phyloP scores from a whole-genome alignment of 148 eudicot genomes.

The Pharnaceum exiguum region DNA sequence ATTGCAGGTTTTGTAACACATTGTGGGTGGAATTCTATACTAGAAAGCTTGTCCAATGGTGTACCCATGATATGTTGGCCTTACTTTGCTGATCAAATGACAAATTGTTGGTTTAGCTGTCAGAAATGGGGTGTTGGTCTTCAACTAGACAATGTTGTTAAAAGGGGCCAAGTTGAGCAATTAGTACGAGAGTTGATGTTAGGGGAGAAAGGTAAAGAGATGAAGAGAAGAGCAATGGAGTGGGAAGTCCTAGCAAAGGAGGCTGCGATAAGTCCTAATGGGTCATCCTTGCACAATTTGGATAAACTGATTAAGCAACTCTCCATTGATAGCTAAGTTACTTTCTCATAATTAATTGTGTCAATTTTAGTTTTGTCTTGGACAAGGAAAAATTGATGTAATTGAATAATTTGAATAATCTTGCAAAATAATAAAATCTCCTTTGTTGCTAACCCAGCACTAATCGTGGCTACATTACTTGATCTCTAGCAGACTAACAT shows the following conservation, averaged over 20 bases:
- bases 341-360: no score
- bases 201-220: conserved; percentile 39
- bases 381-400: no score
- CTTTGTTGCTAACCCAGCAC: no score
- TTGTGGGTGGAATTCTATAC: conserved; percentile 24
- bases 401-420: no score
- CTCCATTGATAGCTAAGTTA: no score
- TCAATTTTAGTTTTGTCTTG: no score
- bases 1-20: conserved; percentile 41
- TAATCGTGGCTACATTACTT: no score
- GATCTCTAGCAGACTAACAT: no score
- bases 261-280: conserved; percentile 23
- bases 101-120: conserved; percentile 44
- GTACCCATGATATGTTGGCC: conserved; percentile 69
- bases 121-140: conserved; percentile 40
- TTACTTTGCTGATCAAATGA: conserved; percentile 46
- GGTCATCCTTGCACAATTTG: conserved; percentile 36
- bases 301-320: conserved; percentile 33
- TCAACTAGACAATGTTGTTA: conserved; percentile 38
- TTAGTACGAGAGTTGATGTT: conserved; percentile 47
- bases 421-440: no score
- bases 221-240: conserved; percentile 32
- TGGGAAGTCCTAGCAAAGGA: conserved; percentile 42
- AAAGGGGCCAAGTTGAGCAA: conserved; percentile 40
- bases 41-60: conserved; percentile 40